Evolutionary conservation across 495 filamentous ascomycete genomes (phyloP), one percentile per base, ranked within the genome.

Genomic region (Rhypophila decipiens): DNA sequence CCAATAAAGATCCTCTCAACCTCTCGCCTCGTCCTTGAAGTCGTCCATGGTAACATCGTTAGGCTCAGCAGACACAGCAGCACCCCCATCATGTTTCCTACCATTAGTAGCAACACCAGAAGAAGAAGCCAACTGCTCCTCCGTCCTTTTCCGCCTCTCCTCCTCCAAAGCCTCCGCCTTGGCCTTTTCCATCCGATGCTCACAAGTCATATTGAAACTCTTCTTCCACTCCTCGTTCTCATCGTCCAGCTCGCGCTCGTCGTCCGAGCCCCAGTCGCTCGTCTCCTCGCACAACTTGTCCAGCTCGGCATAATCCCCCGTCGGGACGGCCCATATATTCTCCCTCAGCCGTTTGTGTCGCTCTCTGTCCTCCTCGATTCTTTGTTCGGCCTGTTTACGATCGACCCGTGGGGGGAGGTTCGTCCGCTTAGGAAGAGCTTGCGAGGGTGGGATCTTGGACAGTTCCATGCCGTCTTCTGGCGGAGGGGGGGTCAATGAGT

Each of bases 311-410:
- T 87, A 79, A 4, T 80, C 74, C 23, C 84, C 80, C 7, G 70
- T 68, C 39, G 74, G 77, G 2, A 95, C 80, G 2, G 87, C 84
- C 93, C 94, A 97, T 60, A 91, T 90, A 53, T 78, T 85, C 63
- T 98, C 93, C 13, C 93, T 65, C 50, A 87, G 69, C 31, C 93
- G 70, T 72, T 97, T 97, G 66, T 97, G 95, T 34, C 93, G 75
- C 64, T 98, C 94, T 7, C 93, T 74, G 66, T 98, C 93, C 61
- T 98, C 93, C 52, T 98, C 94, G 51, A 98, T 96, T 42, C 93
- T 68, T 70, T 96, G 90, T 67, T 96, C 89, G 29, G 95, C 86
- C 70, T 91, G 83, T 46, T 83, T 78, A 63, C 89, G 91, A 58
- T 96, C 89, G 11, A 90, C 70, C 45, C 56, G 67, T 37, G 52